Conservation (phyloP, 1,284 basidiomycete species). For the Microbotryum violaceum region DNA sequence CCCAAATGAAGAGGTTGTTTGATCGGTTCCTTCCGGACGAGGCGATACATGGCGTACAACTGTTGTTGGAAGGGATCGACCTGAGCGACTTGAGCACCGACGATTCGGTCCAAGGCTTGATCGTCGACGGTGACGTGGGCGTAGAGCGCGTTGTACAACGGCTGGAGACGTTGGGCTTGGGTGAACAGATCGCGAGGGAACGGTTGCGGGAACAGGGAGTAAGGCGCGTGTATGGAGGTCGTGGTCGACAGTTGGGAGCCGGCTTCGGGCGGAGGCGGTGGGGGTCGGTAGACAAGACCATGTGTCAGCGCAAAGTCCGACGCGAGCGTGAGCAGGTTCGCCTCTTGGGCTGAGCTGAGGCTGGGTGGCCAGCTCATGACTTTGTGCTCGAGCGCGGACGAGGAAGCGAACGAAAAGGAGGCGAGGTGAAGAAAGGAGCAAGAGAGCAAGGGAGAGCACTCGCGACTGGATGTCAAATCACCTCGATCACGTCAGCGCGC, state of each 20-base stretch:
- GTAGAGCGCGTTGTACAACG: conserved; percentile 76
- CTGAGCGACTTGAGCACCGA: conserved; percentile 69
- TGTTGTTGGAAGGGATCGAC: conserved; percentile 81
- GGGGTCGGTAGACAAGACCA: conserved; percentile 55
- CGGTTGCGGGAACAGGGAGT: conserved; percentile 74
- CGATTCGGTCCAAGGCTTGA: conserved; percentile 69
- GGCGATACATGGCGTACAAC: conserved; percentile 79
- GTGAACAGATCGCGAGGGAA: conserved; percentile 69
- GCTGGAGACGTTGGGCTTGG: conserved; percentile 61
- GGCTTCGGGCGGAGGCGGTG: conserved; percentile 39
- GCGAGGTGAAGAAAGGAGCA: neutral
- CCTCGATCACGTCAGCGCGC: neutral
- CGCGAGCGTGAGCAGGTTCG: conserved; percentile 42
- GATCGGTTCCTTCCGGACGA: conserved; percentile 54
- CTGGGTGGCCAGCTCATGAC: conserved; percentile 6
- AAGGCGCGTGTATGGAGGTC: conserved; percentile 76
- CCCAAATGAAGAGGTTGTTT: conserved; percentile 73
- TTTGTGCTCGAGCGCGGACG: neutral
- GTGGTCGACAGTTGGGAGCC: conserved; percentile 39
- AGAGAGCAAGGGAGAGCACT: no score
- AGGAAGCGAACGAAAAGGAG: neutral
- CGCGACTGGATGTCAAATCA: neutral
- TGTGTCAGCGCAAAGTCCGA: conserved; percentile 78
- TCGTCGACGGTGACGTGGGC: conserved; percentile 72
- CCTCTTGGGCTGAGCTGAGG: neutral